phyloP scores from a whole-genome alignment of 495 filamentous ascomycete species.

The Aspergillus bertholletiae region DNA sequence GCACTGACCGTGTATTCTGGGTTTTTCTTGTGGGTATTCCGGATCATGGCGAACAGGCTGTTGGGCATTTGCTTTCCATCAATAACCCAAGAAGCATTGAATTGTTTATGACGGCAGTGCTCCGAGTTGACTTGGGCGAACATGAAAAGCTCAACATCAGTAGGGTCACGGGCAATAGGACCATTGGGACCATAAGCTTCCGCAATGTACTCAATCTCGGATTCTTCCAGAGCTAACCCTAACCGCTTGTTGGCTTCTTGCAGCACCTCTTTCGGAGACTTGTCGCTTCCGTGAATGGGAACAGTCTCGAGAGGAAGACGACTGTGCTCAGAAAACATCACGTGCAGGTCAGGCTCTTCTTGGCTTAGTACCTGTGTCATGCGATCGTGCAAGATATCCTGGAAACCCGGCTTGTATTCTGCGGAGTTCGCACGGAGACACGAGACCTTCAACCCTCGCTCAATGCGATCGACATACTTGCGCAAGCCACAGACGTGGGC shows the following conservation, averaged over 20 bases:
- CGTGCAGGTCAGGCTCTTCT: constrained; percentile 59
- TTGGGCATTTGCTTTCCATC: constrained; percentile 75
- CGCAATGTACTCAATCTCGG: constrained; percentile 91
- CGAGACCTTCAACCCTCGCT: constrained; percentile 75
- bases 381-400: constrained; percentile 77
- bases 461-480: constrained; percentile 72
- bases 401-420: constrained; percentile 52
- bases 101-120: constrained; percentile 71
- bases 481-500: constrained; percentile 85
- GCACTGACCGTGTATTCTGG: constrained; percentile 83
- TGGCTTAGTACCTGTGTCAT: constrained; percentile 82
- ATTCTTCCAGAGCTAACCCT: constrained; percentile 81
- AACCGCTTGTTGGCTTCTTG: constrained; percentile 76
- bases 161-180: constrained; percentile 63
- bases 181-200: constrained; percentile 74
- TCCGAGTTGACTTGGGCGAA: constrained; percentile 85
- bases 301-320: constrained; percentile 70
- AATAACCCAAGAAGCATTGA: constrained; percentile 98
- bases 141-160: constrained; percentile 97
- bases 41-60: constrained; percentile 91
- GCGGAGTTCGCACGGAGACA: constrained; percentile 36
- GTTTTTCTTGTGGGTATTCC: constrained; percentile 80
- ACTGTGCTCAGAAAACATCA: constrained; percentile 75
- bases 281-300: constrained; percentile 58
- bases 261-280: constrained; percentile 64